These are phyloP conservation scores for Paspalum vaginatum DNA, from an alignment of 176 grass and related monocot genomes.

Conservation along the genomic window DNA sequence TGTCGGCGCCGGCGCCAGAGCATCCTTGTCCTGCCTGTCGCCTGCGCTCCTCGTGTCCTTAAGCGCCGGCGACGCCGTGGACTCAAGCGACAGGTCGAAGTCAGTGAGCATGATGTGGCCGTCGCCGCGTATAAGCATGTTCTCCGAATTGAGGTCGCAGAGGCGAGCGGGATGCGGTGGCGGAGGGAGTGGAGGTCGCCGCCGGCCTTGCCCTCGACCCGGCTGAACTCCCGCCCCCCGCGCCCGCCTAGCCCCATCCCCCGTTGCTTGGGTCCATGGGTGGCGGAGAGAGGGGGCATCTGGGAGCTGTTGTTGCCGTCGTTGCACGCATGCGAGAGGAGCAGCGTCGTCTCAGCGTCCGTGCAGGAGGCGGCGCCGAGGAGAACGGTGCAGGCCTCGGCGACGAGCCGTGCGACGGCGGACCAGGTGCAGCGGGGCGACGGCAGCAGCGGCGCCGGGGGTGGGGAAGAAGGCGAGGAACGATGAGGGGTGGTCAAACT, in stretches of 20 bases:
- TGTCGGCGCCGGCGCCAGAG: slow-evolving; percentile 28
- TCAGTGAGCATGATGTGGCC: slow-evolving; percentile 99
- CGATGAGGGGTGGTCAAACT: no score
- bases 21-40: no score
- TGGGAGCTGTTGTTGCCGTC: neutral
- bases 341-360: neutral
- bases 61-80: slow-evolving; percentile 70
- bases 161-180: slow-evolving; percentile 71
- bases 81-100: slow-evolving; percentile 94
- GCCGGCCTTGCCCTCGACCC: no score
- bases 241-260: no score
- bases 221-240: slow-evolving; percentile 96
- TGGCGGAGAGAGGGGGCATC: no score
- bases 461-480: no score
- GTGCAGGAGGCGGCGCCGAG: slow-evolving; percentile 33
- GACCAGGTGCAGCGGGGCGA: neutral
- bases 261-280: no score
- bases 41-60: slow-evolving; percentile 29
- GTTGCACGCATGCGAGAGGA: slow-evolving; percentile 32
- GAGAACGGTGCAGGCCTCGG: slow-evolving; percentile 56
- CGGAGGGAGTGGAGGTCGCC: slow-evolving; percentile 93
- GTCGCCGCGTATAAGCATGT: slow-evolving; percentile 89
- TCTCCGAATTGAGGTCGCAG: slow-evolving; percentile 95
- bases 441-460: no score
- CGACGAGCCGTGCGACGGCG: slow-evolving; percentile 46